phyloP scores from a whole-genome alignment of 805 yeast species.

The Schwanniomyces vanrijiae region DNA sequence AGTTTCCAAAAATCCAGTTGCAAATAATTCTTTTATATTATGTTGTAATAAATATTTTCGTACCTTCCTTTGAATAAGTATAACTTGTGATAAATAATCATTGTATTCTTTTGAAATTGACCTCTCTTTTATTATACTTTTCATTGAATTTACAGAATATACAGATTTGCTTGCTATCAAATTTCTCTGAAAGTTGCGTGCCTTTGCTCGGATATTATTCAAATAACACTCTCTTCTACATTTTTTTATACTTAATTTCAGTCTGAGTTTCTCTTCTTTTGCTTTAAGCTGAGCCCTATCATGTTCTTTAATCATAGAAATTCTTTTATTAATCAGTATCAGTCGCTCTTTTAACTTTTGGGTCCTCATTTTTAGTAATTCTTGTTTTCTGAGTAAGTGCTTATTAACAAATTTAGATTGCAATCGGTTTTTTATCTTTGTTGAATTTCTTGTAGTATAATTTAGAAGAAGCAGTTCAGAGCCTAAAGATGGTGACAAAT shows the following conservation, averaged over 20 bases:
- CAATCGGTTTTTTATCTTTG: slow-evolving; percentile 4
- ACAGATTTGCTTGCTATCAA: neutral
- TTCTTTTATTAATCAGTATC: slow-evolving; percentile 6
- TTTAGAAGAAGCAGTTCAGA: slow-evolving; percentile 5
- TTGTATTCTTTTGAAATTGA: neutral
- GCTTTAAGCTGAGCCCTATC: slow-evolving; percentile 3
- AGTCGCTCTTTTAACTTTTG: slow-evolving; percentile 7
- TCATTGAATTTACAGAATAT: neutral
- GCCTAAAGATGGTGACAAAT: slow-evolving; percentile 2
- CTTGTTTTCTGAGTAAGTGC: slow-evolving; percentile 8
- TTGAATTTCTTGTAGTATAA: slow-evolving; percentile 9
- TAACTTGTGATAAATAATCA: neutral
- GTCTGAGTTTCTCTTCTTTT: slow-evolving; percentile 4
- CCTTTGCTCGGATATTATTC: slow-evolving; percentile 6
- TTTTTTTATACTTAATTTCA: slow-evolving; percentile 6
- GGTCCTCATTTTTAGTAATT: slow-evolving; percentile 5
- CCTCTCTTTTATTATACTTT: neutral
- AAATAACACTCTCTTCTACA: slow-evolving; percentile 7
- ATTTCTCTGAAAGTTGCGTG: slow-evolving; percentile 3
- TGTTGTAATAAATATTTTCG: neutral
- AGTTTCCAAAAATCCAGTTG: neutral
- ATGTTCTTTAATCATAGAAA: slow-evolving; percentile 3
- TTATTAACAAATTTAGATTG: neutral
- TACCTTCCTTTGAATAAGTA: slow-evolving; percentile 1
- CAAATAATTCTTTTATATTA: neutral